These are phyloP conservation scores for Pezicula carpinea DNA, from an alignment of 2,329 filamentous ascomycete genomes.

Conservation along the genomic window DNA sequence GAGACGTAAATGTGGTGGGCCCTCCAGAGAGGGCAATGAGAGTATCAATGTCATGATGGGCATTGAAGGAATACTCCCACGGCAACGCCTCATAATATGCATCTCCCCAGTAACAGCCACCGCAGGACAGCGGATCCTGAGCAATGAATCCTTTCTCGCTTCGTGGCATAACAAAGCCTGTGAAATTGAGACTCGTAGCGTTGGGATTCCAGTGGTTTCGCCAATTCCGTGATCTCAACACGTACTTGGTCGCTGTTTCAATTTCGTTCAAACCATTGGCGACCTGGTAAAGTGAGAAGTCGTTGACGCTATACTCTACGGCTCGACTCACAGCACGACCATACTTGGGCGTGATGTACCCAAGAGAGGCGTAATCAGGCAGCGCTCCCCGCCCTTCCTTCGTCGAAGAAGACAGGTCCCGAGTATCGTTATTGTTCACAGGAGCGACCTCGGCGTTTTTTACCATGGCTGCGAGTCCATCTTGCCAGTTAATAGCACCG, in stretches of 20 bases:
- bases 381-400: slow-evolving; percentile 66
- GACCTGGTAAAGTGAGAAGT: slow-evolving; percentile 63
- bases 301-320: slow-evolving; percentile 65
- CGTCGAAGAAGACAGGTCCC: slow-evolving; percentile 51
- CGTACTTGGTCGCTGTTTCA: slow-evolving; percentile 50
- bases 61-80: slow-evolving; percentile 43
- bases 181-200: slow-evolving; percentile 53
- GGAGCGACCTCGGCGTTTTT: slow-evolving; percentile 62
- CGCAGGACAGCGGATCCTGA: slow-evolving; percentile 41
- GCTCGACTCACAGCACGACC: slow-evolving; percentile 59
- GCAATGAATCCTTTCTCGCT: slow-evolving; percentile 39
- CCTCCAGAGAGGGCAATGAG: slow-evolving; percentile 45
- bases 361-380: slow-evolving; percentile 60
- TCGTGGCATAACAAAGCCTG: slow-evolving; percentile 62
- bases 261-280: slow-evolving; percentile 54
- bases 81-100: slow-evolving; percentile 46
- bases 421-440: slow-evolving; percentile 49
- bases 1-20: slow-evolving; percentile 38
- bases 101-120: slow-evolving; percentile 49
- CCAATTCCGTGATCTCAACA: slow-evolving; percentile 63
- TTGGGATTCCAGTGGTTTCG: slow-evolving; percentile 67
- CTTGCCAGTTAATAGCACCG: slow-evolving; percentile 58
- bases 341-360: slow-evolving; percentile 61
- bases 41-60: slow-evolving; percentile 43
- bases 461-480: slow-evolving; percentile 57